These are phyloP conservation scores for Posidonia australis DNA, from an alignment of 106 monocot species.

Conservation along the genomic window DNA sequence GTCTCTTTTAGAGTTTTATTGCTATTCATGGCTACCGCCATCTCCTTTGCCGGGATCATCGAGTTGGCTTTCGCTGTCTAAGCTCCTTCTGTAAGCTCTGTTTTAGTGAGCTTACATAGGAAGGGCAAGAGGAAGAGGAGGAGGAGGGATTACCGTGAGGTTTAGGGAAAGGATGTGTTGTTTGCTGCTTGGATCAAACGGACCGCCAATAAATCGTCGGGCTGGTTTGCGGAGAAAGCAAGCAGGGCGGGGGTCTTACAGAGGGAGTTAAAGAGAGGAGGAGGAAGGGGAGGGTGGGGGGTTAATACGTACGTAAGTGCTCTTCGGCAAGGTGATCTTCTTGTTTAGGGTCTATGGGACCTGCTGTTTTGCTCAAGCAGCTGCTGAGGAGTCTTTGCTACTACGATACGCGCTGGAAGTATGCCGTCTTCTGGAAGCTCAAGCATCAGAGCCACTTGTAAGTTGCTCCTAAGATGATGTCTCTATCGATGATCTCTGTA, in stretches of 20 bases:
- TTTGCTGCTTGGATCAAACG: conserved; percentile 34
- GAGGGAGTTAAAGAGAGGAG: conserved; percentile 36
- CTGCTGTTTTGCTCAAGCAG: conserved; percentile 19
- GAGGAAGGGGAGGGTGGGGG: background rate
- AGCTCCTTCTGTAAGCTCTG: background rate
- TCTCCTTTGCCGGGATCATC: background rate
- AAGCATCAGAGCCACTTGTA: conserved; percentile 21
- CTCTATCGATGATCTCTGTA: too few species aligned
- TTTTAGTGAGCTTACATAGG: background rate
- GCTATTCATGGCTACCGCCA: background rate
- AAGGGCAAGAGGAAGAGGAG: background rate
- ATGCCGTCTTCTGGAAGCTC: conserved; percentile 70
- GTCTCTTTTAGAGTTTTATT: background rate
- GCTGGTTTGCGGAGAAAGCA: conserved; percentile 56
- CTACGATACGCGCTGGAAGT: conserved; percentile 38
- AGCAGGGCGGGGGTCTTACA: conserved; percentile 66
- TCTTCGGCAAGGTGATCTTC: background rate
- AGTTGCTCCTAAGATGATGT: background rate
- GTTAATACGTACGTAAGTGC: background rate
- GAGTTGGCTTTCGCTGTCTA: background rate
- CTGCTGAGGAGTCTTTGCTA: conserved; percentile 43
- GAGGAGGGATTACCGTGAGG: background rate
- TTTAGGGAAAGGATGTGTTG: conserved; percentile 31
- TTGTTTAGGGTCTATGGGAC: conserved; percentile 21
- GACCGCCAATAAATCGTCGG: conserved; percentile 43